phyloP scores from a whole-genome alignment of 768 basidiomycete species.

The Exidia glandulosa region DNA sequence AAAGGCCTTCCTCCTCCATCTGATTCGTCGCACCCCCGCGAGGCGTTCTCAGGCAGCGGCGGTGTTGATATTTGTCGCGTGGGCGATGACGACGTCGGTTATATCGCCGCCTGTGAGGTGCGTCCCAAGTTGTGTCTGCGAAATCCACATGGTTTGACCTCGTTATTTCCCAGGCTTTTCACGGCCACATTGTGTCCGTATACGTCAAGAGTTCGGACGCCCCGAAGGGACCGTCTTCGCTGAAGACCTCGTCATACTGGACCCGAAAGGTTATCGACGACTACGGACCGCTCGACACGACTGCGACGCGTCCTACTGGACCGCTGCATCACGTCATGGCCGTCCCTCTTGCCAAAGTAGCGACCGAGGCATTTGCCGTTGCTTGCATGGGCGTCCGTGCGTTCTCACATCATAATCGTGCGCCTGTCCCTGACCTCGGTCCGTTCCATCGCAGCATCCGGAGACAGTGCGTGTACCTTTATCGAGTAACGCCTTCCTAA shows the following conservation, averaged over 20 bases:
- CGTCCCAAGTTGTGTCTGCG: not conserved
- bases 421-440: not conserved
- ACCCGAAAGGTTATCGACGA: slow-evolving; percentile 12
- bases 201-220: slow-evolving; percentile 9
- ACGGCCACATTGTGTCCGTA: slow-evolving; percentile 12
- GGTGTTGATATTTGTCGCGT: slow-evolving; percentile 9
- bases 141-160: not conserved
- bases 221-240: not conserved
- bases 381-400: slow-evolving; percentile 14
- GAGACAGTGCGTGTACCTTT: not conserved
- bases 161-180: slow-evolving; percentile 8
- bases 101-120: slow-evolving; percentile 14
- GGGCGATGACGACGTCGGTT: slow-evolving; percentile 10
- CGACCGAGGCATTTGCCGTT: slow-evolving; percentile 10
- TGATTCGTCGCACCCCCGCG: not conserved
- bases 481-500: not conserved
- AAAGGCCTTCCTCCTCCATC: slow-evolving; percentile 1
- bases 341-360: slow-evolving; percentile 6
- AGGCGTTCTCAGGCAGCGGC: slow-evolving; percentile 5
- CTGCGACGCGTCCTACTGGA: slow-evolving; percentile 12
- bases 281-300: slow-evolving; percentile 12
- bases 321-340: slow-evolving; percentile 14
- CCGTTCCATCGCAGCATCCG: too few relatives aligned
- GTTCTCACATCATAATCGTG: not conserved
- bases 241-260: slow-evolving; percentile 9